Evolutionary conservation across 495 filamentous ascomycete species (phyloP), one percentile per base, ranked within the genome.

Genomic region (Xylaria longipes): DNA sequence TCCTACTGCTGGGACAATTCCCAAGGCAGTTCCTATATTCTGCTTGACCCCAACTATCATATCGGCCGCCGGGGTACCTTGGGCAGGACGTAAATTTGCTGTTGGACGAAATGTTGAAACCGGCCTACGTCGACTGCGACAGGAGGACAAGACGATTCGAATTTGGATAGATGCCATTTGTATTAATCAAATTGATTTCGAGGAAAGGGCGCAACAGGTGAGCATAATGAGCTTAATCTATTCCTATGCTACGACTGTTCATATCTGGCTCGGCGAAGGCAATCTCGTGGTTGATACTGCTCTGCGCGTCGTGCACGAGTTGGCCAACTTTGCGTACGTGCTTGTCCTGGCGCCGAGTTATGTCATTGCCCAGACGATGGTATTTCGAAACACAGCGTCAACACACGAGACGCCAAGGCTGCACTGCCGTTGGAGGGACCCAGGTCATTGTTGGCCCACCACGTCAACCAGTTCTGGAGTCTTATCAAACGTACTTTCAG

Each of bases 161-260:
- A 58, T 58, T n/a, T 58, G 56, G 56, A 58, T 58, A 7, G 52
- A 57, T 57, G 52, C 52, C 12, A 29, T 57, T 14, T 31, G 52
- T 31, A 57, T 57, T n/a, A 31, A 35, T 33, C 56, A 58, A n/a
- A 58, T 5, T 0, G 56, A 58, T 12, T 3, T 22, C 12, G 56
- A 58, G 56, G 56, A 58, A 58, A 58, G 56, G 56, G 31, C 27
- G 2, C 27, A 31, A 29, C 56, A 58, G 56, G 56, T 58, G 27
- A 35, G 27, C 29, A 31, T 31, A 33, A 58, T 58, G 56, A 20
- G 17, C 56, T 35, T 20, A 22, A 58, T 58, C 31, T 58, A 58
- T 35, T 58, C 56, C 17, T n/a, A n/a, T 17, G 56, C 56, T 35
- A 35, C 56, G 14, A 58, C 15, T 8, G 56, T 58, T 31, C 27